These are phyloP conservation scores for Arthrobotrys pseudoclavata DNA, from an alignment of 2,329 filamentous ascomycete genomes.

Conservation along the genomic window DNA sequence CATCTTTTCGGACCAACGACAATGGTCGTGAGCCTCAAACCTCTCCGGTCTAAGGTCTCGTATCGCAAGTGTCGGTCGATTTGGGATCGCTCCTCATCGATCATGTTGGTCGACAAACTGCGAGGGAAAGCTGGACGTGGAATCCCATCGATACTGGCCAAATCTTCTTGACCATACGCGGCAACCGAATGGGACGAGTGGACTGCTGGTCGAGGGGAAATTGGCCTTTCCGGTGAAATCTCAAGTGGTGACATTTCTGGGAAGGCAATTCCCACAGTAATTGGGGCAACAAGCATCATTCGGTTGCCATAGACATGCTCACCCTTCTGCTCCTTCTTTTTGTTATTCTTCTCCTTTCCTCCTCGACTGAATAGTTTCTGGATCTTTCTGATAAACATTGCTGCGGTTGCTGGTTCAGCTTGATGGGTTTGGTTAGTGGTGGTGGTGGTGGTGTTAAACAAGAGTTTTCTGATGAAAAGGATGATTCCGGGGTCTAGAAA, in stretches of 20 bases:
- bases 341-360: neutral
- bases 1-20: slow-evolving; percentile 17
- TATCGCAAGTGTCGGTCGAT: neutral
- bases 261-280: neutral
- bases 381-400: neutral
- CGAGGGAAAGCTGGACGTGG: neutral
- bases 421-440: too few species aligned
- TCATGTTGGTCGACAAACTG: neutral
- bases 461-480: neutral
- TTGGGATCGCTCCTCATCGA: neutral
- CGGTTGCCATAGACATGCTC: neutral
- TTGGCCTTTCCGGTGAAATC: neutral
- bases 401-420: neutral
- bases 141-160: slow-evolving; percentile 9
- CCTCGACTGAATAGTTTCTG: neutral
- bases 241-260: neutral
- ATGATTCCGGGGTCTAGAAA: neutral
- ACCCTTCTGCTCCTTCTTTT: neutral
- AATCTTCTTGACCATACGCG: slow-evolving; percentile 24
- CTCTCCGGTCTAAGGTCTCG: neutral
- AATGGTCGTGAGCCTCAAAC: slow-evolving; percentile 2
- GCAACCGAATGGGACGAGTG: neutral
- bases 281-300: neutral
- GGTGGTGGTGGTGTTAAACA: neutral
- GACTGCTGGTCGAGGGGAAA: neutral